Evolutionary conservation across 1,284 basidiomycete species (phyloP).

Genomic region (Ustilago bromivora): DNA sequence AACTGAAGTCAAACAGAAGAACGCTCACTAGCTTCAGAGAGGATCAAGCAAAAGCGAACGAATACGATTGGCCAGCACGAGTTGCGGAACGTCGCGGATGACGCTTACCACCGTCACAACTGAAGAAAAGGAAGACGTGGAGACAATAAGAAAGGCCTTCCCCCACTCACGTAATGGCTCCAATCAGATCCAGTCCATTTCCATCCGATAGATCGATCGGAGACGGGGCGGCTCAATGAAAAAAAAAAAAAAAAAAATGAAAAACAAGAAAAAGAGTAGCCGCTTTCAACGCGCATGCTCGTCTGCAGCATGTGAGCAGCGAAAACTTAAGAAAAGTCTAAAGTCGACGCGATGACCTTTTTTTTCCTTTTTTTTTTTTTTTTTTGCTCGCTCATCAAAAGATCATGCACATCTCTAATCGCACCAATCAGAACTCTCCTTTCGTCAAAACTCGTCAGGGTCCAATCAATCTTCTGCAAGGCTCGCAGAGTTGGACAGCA

Average conservation of each 20-base stretch:
- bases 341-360: conserved; percentile 19
- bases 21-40: neutral
- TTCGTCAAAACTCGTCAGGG: conserved; percentile 31
- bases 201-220: conserved; percentile 21
- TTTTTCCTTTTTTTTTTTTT: neutral
- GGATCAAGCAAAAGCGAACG: neutral
- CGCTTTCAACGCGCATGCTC: conserved; percentile 9
- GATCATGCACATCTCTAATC: conserved; percentile 43
- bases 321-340: conserved; percentile 7
- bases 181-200: conserved; percentile 52
- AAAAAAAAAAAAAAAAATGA: neutral
- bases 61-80: conserved; percentile 24
- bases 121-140: neutral
- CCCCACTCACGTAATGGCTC: conserved; percentile 14
- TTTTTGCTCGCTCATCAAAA: neutral
- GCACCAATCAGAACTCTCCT: conserved; percentile 40
- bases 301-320: neutral
- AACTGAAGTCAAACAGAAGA: neutral
- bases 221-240: conserved; percentile 18
- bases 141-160: neutral
- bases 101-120: conserved; percentile 5
- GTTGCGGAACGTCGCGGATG: conserved; percentile 25
- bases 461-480: conserved; percentile 11
- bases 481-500: conserved; percentile 19
- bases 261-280: neutral